Base-by-base conservation (phyloP, 2,329 filamentous ascomycete species). In the Aureobasidium sp. region DNA sequence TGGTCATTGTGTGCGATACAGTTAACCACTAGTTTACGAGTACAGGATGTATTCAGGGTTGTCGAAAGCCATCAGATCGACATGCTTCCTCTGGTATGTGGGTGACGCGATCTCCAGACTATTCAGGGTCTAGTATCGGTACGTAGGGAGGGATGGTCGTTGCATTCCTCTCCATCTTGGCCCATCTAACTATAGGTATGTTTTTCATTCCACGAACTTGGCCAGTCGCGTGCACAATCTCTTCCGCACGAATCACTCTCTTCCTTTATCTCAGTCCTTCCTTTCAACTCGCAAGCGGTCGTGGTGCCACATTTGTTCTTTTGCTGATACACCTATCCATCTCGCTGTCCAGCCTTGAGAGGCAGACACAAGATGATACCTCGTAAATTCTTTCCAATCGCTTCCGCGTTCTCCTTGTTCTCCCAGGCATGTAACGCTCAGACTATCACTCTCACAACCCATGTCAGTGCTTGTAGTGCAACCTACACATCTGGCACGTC, bases 361-460 rank as follows among this genome's bases (percentile, higher is more conserved):
- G 46, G 57, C 44, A 50, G 57, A 34, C 26, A 59, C 44, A 51
- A 51, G 44, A 60, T 60, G 57, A 60, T 60, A 20, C 27, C 34
- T 20, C 32, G 34, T 34, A 46, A 15, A 29, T 26, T 50, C 2
- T n/a, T 60, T 12, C 41, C 23, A 8, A 12, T 53, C 47, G 41
- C 34, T 37, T 41, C 61, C 44, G 52, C 62, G 32, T 15, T 63
- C 13, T 63, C 34, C 20, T 20, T 55, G 7, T 55, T 62, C 46
- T 46, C 53, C 23, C 58, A 48, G 26, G 15, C 48, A 48, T 62
- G 50, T 26, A 47, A 29, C 10, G 62, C 51, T 50, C 55, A 66
- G 34, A 62, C 56, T 13, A 62, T 66, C 10, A 66, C 64, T 8
- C 51, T 66, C 15, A 66, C 64, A 13, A 62, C 59, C 13, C 63